Evolutionary conservation across 2,329 filamentous ascomycete species (phyloP).

Genomic region (Dactylellina drechsleri): DNA sequence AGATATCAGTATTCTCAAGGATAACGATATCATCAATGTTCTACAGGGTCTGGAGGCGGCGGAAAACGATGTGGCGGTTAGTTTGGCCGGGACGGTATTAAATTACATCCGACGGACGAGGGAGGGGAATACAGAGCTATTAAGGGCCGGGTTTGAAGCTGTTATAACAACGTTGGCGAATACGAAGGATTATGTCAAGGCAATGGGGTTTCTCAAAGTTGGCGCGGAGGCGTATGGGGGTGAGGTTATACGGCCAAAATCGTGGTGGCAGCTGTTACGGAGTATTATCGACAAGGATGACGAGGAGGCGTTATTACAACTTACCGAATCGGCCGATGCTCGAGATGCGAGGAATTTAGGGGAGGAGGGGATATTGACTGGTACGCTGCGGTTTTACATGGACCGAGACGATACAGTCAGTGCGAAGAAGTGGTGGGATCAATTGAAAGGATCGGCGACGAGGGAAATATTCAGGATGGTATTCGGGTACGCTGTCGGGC

Average conservation of each 20-base stretch:
- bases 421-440: slow-evolving; percentile 52
- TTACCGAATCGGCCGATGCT: slow-evolving; percentile 32
- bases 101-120: slow-evolving; percentile 42
- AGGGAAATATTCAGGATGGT: slow-evolving; percentile 42
- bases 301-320: slow-evolving; percentile 41
- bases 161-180: slow-evolving; percentile 47
- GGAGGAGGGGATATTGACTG: slow-evolving; percentile 34
- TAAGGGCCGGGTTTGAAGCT: slow-evolving; percentile 44
- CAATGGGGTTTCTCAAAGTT: slow-evolving; percentile 47
- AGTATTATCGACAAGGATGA: slow-evolving; percentile 48
- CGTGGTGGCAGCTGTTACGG: slow-evolving; percentile 46
- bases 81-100: slow-evolving; percentile 32
- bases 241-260: slow-evolving; percentile 31
- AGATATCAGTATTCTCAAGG: slow-evolving; percentile 23
- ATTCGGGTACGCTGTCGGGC: slow-evolving; percentile 48
- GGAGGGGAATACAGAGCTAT: not conserved
- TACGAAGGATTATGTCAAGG: slow-evolving; percentile 39
- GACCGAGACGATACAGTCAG: slow-evolving; percentile 43
- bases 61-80: slow-evolving; percentile 35
- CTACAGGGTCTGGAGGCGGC: slow-evolving; percentile 23
- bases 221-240: slow-evolving; percentile 35
- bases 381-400: slow-evolving; percentile 46
- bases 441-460: slow-evolving; percentile 30
- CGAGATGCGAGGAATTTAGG: slow-evolving; percentile 32
- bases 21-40: slow-evolving; percentile 9